Conservation (phyloP, 2,329 filamentous ascomycete genomes). For the Trichoderma sp. region DNA sequence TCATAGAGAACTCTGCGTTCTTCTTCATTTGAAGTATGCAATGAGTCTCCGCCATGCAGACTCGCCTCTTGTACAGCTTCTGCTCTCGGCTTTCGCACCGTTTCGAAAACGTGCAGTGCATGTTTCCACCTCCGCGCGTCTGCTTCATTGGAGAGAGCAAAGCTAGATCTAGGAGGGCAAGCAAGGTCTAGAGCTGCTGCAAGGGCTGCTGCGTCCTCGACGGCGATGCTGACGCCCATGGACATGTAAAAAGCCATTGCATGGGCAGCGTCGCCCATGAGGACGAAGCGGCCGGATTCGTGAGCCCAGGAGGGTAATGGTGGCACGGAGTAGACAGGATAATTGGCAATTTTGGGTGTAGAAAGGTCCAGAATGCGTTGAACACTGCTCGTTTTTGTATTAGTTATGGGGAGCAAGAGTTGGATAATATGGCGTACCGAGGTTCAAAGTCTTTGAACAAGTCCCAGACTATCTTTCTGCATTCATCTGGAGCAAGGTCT, state of each 20-base stretch:
- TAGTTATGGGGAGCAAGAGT: not conserved
- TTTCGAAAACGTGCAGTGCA: constrained; percentile 28
- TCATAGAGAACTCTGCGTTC: constrained; percentile 27
- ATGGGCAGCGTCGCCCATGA: constrained; percentile 32
- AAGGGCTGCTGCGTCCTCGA: constrained; percentile 33
- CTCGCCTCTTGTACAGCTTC: constrained; percentile 30
- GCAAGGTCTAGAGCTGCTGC: constrained; percentile 25
- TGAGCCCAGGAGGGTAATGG: constrained; percentile 29
- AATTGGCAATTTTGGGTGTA: constrained; percentile 30
- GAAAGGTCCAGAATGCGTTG: constrained; percentile 25
- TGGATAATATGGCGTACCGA: constrained; percentile 1
- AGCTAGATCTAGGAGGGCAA: not conserved
- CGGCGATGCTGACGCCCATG: constrained; percentile 33
- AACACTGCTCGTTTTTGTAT: constrained; percentile 6
- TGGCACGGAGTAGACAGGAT: constrained; percentile 30
- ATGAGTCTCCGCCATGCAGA: constrained; percentile 29
- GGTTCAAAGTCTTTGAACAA: constrained; percentile 28
- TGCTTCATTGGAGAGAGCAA: not conserved
- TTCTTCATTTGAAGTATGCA: constrained; percentile 20
- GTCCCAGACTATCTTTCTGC: constrained; percentile 13
- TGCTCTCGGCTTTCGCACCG: constrained; percentile 26
- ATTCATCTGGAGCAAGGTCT: constrained; percentile 23
- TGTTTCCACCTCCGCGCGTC: not conserved
- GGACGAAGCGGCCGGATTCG: constrained; percentile 28
- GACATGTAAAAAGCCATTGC: constrained; percentile 34